Percentiles rank a stretch among this genome's conserved stretches.
phyloP scores from a whole-genome alignment of 2,329 filamentous ascomycete genomes.

The Colletotrichum aenigma region DNA sequence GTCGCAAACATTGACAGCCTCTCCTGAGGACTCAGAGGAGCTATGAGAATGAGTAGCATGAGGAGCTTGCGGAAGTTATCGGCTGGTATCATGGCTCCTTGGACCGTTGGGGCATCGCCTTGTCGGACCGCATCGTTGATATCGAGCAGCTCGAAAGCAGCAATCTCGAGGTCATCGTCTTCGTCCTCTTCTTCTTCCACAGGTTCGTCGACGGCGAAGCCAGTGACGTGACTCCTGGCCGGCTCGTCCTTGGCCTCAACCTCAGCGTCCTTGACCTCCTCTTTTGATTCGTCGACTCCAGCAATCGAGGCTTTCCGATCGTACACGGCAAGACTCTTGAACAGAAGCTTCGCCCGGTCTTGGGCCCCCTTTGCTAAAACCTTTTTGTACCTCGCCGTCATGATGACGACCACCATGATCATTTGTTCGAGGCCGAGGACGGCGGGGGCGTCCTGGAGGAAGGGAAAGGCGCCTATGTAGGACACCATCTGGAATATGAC shows the following conservation, averaged over 20 bases:
- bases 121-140: slow-evolving; percentile 65
- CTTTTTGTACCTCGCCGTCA: slow-evolving; percentile 71
- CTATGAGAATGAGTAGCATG: slow-evolving; percentile 71
- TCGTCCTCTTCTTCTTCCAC: slow-evolving; percentile 52
- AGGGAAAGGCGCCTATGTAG: slow-evolving; percentile 76
- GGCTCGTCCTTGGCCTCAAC: slow-evolving; percentile 1
- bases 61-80: slow-evolving; percentile 75
- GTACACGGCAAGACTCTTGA: slow-evolving; percentile 74
- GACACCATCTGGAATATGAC: slow-evolving; percentile 75
- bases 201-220: slow-evolving; percentile 52
- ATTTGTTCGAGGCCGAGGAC: slow-evolving; percentile 73
- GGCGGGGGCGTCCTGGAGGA: slow-evolving; percentile 71
- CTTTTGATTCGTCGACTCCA: slow-evolving; percentile 13
- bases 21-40: slow-evolving; percentile 69
- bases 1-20: slow-evolving; percentile 65
- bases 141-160: slow-evolving; percentile 72
- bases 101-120: slow-evolving; percentile 52
- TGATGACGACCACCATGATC: slow-evolving; percentile 73
- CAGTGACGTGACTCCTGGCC: slow-evolving; percentile 28
- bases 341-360: slow-evolving; percentile 68
- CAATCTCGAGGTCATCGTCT: slow-evolving; percentile 69
- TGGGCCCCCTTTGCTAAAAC: slow-evolving; percentile 63
- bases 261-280: not conserved
- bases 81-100: slow-evolving; percentile 72
- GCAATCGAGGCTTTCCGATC: slow-evolving; percentile 59